Evolutionary conservation across 2,329 filamentous ascomycete species (phyloP).

Genomic region (Colletotrichum graminicola): DNA sequence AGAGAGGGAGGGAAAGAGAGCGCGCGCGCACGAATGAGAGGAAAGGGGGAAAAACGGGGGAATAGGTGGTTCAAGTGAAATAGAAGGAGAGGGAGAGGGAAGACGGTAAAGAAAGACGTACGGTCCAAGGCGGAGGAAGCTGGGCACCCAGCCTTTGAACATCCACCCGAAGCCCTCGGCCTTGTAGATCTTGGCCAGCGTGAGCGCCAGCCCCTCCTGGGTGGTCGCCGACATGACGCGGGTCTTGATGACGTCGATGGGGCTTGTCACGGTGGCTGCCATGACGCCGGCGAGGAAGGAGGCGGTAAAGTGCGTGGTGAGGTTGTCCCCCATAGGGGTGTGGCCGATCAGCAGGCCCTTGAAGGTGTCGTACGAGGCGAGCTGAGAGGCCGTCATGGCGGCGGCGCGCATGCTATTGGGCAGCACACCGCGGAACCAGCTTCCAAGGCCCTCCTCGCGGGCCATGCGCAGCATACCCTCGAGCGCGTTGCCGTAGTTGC

Average conservation of each 20-base stretch:
- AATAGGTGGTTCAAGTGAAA: background rate
- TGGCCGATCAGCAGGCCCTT: slow-evolving; percentile 77
- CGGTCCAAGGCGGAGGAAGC: slow-evolving; percentile 74
- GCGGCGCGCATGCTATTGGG: slow-evolving; percentile 85
- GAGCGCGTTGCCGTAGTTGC: slow-evolving; percentile 91
- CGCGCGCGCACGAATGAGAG: background rate
- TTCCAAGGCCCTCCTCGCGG: slow-evolving; percentile 81
- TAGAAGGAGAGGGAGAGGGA: background rate
- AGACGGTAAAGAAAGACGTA: slow-evolving; percentile 53
- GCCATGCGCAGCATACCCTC: slow-evolving; percentile 90
- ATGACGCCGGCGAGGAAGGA: slow-evolving; percentile 84
- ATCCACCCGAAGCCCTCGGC: slow-evolving; percentile 83
- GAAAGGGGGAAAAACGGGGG: too few species aligned
- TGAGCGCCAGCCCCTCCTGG: slow-evolving; percentile 64
- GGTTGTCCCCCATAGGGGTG: slow-evolving; percentile 75
- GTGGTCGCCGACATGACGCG: slow-evolving; percentile 80
- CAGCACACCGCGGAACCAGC: slow-evolving; percentile 87
- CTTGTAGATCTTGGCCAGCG: slow-evolving; percentile 76
- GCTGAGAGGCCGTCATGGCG: slow-evolving; percentile 88
- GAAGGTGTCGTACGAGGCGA: slow-evolving; percentile 87
- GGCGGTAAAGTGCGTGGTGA: slow-evolving; percentile 83
- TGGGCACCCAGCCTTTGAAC: slow-evolving; percentile 92
- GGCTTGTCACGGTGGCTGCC: slow-evolving; percentile 86
- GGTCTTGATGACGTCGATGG: slow-evolving; percentile 91
- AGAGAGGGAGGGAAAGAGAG: too few species aligned